Evolutionary conservation across 2,329 filamentous ascomycete genomes (phyloP).

Genomic region (Pseudohalonectria lignicola): DNA sequence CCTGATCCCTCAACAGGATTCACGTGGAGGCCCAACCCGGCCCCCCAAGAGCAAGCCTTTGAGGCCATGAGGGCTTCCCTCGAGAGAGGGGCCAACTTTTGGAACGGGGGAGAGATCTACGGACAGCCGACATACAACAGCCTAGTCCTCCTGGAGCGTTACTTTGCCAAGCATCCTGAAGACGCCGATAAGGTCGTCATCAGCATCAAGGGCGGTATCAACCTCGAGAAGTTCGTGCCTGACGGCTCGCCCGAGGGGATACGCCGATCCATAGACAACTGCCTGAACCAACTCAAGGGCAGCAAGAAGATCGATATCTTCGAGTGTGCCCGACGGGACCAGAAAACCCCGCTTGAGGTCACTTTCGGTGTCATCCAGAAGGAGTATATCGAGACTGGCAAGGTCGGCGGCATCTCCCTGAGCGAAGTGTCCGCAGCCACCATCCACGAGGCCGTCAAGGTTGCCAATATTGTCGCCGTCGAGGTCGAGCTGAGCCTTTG

Average conservation of each 20-base stretch:
- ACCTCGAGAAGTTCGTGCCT: constrained; percentile 64
- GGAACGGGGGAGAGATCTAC: constrained; percentile 58
- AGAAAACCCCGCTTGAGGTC: constrained; percentile 28
- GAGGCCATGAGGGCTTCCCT: constrained; percentile 44
- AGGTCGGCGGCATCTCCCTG: constrained; percentile 38
- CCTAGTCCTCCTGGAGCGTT: constrained; percentile 46
- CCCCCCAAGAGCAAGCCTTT: constrained; percentile 35
- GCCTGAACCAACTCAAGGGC: constrained; percentile 37
- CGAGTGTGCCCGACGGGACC: constrained; percentile 45
- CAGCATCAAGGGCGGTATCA: constrained; percentile 46
- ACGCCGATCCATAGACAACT: constrained; percentile 46
- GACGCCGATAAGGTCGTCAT: constrained; percentile 51
- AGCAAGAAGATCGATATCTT: constrained; percentile 51
- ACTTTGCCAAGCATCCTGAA: constrained; percentile 53
- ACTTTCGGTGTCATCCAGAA: constrained; percentile 30
- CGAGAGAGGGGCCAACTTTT: constrained; percentile 30
- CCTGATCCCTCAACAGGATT: constrained; percentile 20
- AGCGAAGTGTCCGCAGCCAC: constrained; percentile 39
- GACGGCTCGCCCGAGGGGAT: constrained; percentile 42
- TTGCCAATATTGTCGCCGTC: constrained; percentile 31
- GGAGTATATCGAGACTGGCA: constrained; percentile 39
- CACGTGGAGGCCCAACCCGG: constrained; percentile 27
- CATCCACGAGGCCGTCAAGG: constrained; percentile 33
- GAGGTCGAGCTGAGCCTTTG: constrained; percentile 45
- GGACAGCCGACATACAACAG: constrained; percentile 46